These are phyloP conservation scores for Dictyostelium firmibasis DNA, from an alignment of 78 protist species.

Conservation along the genomic window DNA sequence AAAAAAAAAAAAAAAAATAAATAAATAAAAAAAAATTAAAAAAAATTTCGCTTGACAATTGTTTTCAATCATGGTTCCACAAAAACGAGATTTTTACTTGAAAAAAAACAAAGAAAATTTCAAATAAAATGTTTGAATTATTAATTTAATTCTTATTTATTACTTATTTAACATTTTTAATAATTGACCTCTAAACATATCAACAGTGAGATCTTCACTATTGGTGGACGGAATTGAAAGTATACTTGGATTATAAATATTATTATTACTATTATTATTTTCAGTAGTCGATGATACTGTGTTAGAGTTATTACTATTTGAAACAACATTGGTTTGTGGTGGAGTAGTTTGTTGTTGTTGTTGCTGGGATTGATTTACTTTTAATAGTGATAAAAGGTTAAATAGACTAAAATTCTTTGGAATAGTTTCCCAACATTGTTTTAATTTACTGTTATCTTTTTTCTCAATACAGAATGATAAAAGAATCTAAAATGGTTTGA, in stretches of 20 bases:
- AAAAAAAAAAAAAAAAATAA: background rate
- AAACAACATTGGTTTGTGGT: background rate
- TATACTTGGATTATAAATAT: conserved; percentile 4
- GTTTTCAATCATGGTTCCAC: background rate
- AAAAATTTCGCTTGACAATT: background rate
- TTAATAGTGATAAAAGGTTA: conserved; percentile 46
- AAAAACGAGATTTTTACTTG: background rate
- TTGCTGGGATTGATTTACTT: background rate
- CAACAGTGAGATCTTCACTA: conserved; percentile 44
- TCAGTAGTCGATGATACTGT: background rate
- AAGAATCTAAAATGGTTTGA: conserved; percentile 22
- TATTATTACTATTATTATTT: background rate
- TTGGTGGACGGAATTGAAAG: background rate
- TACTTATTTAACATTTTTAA: conserved; percentile 34
- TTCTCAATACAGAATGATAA: conserved; percentile 50
- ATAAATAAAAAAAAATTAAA: background rate
- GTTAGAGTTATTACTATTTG: background rate
- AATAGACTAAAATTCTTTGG: conserved; percentile 67
- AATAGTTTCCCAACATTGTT: conserved; percentile 68
- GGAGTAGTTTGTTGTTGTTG: background rate
- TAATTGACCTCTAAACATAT: conserved; percentile 71
- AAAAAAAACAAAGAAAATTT: background rate
- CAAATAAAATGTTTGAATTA: background rate
- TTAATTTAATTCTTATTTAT: background rate
- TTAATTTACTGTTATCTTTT: conserved; percentile 51